Base-by-base conservation (phyloP, 176 grass and related monocot species). In the Thinopyrum elongatum region DNA sequence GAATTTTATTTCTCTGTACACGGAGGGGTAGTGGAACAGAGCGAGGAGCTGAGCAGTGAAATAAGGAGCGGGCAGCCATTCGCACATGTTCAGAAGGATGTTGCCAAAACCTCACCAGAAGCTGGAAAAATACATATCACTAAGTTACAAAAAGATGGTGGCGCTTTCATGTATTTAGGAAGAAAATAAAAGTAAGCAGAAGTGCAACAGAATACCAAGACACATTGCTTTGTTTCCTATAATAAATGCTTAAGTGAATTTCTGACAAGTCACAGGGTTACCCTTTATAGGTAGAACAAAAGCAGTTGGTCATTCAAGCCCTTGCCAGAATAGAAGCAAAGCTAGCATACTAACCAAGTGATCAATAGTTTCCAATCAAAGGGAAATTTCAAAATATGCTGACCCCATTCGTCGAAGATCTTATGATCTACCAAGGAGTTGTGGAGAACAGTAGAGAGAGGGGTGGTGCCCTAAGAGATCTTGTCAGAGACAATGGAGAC, bases 51-150 rank as follows among this genome's bases (percentile, higher is more conserved):
- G 95, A 84, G 77, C 95, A 98, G 83, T 98, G 95, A 83, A 98
- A 98, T 62, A 98, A 88, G 84, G 95, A 98, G 27, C 95, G 93
- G 88, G 95, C 93, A 87, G 95, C 93, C 95, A 98, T 98, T 72
- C 95, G 91, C 15, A 98, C 93, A 87, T 98, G 93, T 86, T 94
- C 95, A 28, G 88, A 95, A 73, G 89, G 91, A 86, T 95, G 86
- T 88, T 95, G 95, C 95, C 95, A 98, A 87, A 98, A 98, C 77
- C 95, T 98, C 88, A 95, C 95, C 77, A 98, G 87, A 87, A 98
- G 91, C 95, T 98, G 91, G 11, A 85, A 81, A 85, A 10, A 84
- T 73, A 82, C 66, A 78, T 65, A 44, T 29, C 39, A 10, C 25
- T 78, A 69, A 46, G 15, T 51, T 51, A 74, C 58, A 58, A 7